A percentile compares a stretch with the other conserved stretches of the same genome.
Conservation (phyloP, 441 rosid genomes). For the Populus hybrid region DNA sequence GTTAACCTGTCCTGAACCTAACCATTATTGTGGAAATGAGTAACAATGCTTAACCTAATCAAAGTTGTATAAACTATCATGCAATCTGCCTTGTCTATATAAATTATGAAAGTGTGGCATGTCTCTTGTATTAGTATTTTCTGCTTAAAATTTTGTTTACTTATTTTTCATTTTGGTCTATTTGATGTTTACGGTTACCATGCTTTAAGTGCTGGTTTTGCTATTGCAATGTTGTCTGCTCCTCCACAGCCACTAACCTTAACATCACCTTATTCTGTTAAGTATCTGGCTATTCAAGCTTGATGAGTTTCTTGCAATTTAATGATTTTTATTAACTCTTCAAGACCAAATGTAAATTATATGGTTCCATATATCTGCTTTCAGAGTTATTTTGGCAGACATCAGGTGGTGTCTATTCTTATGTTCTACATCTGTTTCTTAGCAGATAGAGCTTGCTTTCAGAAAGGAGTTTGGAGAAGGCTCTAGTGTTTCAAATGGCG, state of each 20-base stretch:
- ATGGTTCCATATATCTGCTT: background rate
- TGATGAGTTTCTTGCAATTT: background rate
- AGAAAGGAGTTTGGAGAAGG: conserved; percentile 56
- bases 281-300: background rate
- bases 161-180: background rate
- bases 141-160: background rate
- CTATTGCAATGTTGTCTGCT: background rate
- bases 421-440: conserved; percentile 16
- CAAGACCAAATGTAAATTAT: background rate
- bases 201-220: background rate
- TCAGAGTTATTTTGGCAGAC: conserved; percentile 1
- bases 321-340: conserved; percentile 1
- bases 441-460: conserved; percentile 80
- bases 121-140: background rate
- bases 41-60: background rate
- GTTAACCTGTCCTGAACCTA: background rate
- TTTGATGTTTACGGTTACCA: background rate
- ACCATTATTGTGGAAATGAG: background rate
- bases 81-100: background rate
- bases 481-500: conserved; percentile 42
- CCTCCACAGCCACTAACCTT: background rate
- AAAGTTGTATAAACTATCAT: too few species aligned
- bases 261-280: background rate
- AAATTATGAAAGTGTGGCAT: background rate
- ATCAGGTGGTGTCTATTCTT: conserved; percentile 3